Conservation (phyloP, 768 basidiomycete species). For the Lanmaoa rubissima region DNA sequence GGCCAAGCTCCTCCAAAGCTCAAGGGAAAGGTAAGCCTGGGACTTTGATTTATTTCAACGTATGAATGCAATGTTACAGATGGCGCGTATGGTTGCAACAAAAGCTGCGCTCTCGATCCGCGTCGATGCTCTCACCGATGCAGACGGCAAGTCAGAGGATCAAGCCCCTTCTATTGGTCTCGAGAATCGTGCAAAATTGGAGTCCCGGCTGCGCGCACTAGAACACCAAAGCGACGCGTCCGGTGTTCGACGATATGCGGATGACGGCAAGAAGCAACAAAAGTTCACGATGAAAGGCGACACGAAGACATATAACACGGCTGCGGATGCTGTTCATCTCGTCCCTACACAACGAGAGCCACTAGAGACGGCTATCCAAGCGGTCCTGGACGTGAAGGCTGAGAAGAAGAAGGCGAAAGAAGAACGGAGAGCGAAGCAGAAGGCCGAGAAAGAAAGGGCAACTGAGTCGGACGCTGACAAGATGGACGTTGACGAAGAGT, state of each 20-base stretch:
- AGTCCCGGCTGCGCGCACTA: conserved; percentile 86
- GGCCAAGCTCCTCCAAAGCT: conserved; percentile 97
- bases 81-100: conserved; percentile 99
- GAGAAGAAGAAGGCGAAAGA: conserved; percentile 84
- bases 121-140: conserved; percentile 93
- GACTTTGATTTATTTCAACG: neutral
- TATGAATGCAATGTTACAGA: conserved; percentile 42
- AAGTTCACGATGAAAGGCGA: conserved; percentile 81
- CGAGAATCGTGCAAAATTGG: conserved; percentile 92
- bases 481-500: conserved; percentile 47
- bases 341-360: conserved; percentile 85
- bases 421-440: conserved; percentile 70
- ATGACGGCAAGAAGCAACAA: conserved; percentile 64
- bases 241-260: conserved; percentile 64
- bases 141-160: conserved; percentile 84
- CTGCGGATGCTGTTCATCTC: conserved; percentile 79
- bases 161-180: conserved; percentile 85
- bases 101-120: conserved; percentile 97
- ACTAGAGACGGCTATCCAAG: conserved; percentile 71
- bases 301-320: conserved; percentile 80
- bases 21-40: conserved; percentile 79
- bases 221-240: conserved; percentile 79
- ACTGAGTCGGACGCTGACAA: conserved; percentile 34
- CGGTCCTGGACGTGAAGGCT: conserved; percentile 78
- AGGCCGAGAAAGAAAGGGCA: conserved; percentile 50